Conservation (phyloP, 1,284 basidiomycete species). For the Farysia itapuensis region DNA sequence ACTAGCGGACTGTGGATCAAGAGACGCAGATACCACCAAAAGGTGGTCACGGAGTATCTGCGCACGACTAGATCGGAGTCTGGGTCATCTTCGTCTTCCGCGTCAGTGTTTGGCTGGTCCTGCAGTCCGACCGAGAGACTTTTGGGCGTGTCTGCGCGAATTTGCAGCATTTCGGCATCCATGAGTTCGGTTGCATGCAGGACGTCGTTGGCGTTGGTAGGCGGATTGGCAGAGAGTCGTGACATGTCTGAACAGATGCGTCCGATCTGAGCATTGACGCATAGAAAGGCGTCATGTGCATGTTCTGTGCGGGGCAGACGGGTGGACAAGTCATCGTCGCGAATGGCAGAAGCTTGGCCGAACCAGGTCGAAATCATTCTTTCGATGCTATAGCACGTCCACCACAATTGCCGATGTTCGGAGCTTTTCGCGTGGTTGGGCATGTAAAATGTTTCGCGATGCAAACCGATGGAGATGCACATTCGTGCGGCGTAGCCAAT, state of each 20-base stretch:
- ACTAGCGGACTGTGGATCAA: conserved; percentile 28
- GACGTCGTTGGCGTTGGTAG: conserved; percentile 27
- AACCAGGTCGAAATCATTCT: conserved; percentile 37
- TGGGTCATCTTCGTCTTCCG: conserved; percentile 27
- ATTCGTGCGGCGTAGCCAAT: conserved; percentile 35
- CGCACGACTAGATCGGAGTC: conserved; percentile 31
- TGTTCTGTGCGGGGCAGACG: conserved; percentile 23
- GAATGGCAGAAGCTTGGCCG: conserved; percentile 27
- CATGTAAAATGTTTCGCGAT: conserved; percentile 33
- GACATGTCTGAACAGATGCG: conserved; percentile 26
- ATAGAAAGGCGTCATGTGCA: conserved; percentile 29
- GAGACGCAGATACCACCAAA: conserved; percentile 38
- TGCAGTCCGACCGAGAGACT: conserved; percentile 18
- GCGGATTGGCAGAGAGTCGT: conserved; percentile 30
- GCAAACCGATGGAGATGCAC: conserved; percentile 39
- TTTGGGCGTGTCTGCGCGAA: conserved; percentile 23
- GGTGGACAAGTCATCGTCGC: conserved; percentile 31
- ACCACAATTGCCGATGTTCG: conserved; percentile 31
- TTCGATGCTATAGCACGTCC: conserved; percentile 37
- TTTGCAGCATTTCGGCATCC: conserved; percentile 29
- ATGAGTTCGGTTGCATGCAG: conserved; percentile 24
- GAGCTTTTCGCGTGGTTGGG: conserved; percentile 17
- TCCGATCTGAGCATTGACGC: conserved; percentile 22
- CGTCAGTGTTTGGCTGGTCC: conserved; percentile 16
- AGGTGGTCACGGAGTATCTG: conserved; percentile 22